Percentiles rank a stretch among this genome's conserved stretches.
Conservation (phyloP, 768 basidiomycete genomes). For the Russula vinacea region DNA sequence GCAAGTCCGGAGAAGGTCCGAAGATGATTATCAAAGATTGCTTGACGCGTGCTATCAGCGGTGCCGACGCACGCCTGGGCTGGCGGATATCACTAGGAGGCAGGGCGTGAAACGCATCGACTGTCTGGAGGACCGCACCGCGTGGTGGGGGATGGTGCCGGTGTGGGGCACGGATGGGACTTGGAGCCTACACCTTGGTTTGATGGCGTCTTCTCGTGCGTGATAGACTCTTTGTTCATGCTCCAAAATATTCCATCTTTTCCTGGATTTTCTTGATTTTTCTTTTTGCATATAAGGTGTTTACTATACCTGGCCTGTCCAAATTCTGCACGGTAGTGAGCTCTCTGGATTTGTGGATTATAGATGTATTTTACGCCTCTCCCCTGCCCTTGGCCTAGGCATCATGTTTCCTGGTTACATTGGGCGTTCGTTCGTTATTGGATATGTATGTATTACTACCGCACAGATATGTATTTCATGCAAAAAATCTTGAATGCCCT, state of each 20-base stretch:
- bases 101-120: conserved; percentile 28
- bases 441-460: conserved; percentile 5
- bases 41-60: conserved; percentile 19
- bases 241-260: background rate
- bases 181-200: conserved; percentile 20
- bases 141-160: conserved; percentile 23
- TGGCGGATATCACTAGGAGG: conserved; percentile 22
- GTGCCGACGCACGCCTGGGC: conserved; percentile 14
- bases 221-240: background rate
- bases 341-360: background rate
- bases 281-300: background rate
- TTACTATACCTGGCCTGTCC: too few relatives aligned
- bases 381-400: background rate
- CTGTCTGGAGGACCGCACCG: conserved; percentile 20
- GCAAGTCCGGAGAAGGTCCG: conserved; percentile 3
- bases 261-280: background rate
- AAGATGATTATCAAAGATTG: conserved; percentile 13
- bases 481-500: background rate
- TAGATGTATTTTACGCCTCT: conserved; percentile 11
- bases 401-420: conserved; percentile 15
- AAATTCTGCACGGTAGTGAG: background rate
- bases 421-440: conserved; percentile 14
- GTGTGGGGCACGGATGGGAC: conserved; percentile 17
- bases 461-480: conserved; percentile 5
- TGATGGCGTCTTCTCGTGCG: conserved; percentile 17